Conservation (phyloP, 352 stramenopile genomes). For the Porosira glacialis region DNA sequence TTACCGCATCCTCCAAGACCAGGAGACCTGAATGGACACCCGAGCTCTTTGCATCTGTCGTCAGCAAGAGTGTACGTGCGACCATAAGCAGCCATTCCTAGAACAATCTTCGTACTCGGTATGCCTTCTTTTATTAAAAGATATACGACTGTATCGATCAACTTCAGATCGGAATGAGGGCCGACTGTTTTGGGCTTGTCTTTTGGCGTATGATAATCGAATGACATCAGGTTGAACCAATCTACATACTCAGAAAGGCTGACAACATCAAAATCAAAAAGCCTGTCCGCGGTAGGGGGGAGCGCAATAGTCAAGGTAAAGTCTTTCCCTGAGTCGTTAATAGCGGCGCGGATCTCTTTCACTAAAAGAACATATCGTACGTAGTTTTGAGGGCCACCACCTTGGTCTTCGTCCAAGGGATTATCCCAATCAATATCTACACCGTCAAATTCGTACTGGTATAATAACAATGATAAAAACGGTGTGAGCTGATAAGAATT, state of each 20-base stretch:
- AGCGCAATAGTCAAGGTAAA: conserved; percentile 60
- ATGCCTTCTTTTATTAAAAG: conserved; percentile 46
- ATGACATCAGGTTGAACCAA: conserved; percentile 63
- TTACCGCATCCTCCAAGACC: conserved; percentile 51
- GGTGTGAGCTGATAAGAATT: too few relatives aligned
- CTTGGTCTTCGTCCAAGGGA: conserved; percentile 41
- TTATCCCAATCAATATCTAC: conserved; percentile 50
- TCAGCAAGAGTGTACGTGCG: conserved; percentile 52
- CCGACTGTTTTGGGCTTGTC: conserved; percentile 48
- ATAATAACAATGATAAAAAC: too few relatives aligned
- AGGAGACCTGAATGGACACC: conserved; percentile 47
- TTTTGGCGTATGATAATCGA: conserved; percentile 53
- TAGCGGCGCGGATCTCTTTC: conserved; percentile 48
- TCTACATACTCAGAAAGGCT: conserved; percentile 42
- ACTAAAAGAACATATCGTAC: conserved; percentile 49
- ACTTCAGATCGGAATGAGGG: conserved; percentile 49
- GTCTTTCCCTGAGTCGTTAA: conserved; percentile 55
- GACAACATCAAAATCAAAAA: conserved; percentile 44
- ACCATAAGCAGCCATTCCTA: conserved; percentile 51
- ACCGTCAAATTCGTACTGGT: conserved; percentile 52
- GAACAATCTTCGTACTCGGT: conserved; percentile 37
- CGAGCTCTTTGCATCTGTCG: conserved; percentile 39
- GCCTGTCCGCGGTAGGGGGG: conserved; percentile 30
- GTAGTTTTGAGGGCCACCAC: conserved; percentile 44
- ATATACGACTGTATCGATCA: conserved; percentile 50